Evolutionary conservation across 106 monocot species (phyloP).

Genomic region (Allium sativum): DNA sequence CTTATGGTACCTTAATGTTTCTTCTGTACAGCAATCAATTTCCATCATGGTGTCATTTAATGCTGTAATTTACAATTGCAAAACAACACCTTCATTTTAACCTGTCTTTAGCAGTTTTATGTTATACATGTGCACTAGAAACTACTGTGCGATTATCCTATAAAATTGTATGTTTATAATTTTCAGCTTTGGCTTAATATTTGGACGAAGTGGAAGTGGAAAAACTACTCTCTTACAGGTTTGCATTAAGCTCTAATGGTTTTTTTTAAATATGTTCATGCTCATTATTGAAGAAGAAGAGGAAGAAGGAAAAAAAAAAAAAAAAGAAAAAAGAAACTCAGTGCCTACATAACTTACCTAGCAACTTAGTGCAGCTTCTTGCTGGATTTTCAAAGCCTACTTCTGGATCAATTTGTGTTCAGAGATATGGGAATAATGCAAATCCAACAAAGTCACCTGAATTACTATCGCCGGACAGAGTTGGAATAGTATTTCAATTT

Average conservation of each 20-base stretch:
- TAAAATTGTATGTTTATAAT: not conserved
- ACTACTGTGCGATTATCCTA: not conserved
- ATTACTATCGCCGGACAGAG: slow-evolving; percentile 52
- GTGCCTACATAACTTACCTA: not conserved
- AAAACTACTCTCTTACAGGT: slow-evolving; percentile 97
- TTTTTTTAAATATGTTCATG: not conserved
- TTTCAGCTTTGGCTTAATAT: slow-evolving; percentile 88
- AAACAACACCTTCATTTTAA: too few species aligned
- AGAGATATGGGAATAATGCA: slow-evolving; percentile 57
- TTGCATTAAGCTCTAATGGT: not conserved
- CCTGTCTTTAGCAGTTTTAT: too few species aligned
- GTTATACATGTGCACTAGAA: too few species aligned
- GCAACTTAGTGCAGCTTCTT: slow-evolving; percentile 49
- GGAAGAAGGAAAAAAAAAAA: too few species aligned
- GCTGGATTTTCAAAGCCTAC: slow-evolving; percentile 77
- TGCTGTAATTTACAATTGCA: too few species aligned
- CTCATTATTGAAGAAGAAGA: not conserved
- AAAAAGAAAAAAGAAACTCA: too few species aligned
- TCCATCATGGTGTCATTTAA: too few species aligned
- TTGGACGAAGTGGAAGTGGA: slow-evolving; percentile 97
- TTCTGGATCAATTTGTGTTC: slow-evolving; percentile 65
- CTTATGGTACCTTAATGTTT: too few species aligned
- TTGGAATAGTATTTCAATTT: slow-evolving; percentile 96
- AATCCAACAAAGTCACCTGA: slow-evolving; percentile 38
- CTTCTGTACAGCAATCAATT: too few species aligned